These are phyloP conservation scores for Lithohypha guttulata DNA, from an alignment of 2,329 filamentous ascomycete species.

Conservation along the genomic window DNA sequence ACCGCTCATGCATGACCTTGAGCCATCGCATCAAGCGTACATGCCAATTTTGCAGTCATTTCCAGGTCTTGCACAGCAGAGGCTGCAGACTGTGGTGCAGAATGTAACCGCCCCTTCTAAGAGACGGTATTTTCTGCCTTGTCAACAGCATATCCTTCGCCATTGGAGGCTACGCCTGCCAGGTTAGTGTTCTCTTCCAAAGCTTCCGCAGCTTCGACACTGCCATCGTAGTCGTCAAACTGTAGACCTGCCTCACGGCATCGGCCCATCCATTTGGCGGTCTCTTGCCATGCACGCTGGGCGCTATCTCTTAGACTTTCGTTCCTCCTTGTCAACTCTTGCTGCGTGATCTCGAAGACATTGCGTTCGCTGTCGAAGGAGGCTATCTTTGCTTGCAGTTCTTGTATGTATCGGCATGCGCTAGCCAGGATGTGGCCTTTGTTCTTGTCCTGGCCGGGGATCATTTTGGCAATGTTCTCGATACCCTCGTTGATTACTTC, in stretches of 20 bases:
- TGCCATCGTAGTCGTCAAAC: conserved; percentile 37
- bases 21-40: too few relatives aligned
- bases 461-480: conserved; percentile 94
- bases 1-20: too few relatives aligned
- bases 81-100: too few relatives aligned
- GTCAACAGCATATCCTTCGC: background rate
- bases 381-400: conserved; percentile 42
- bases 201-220: background rate
- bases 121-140: conserved; percentile 2
- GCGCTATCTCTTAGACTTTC: conserved; percentile 89
- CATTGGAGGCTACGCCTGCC: background rate
- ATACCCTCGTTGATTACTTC: conserved; percentile 99
- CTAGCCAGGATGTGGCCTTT: conserved; percentile 93
- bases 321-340: conserved; percentile 87
- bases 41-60: too few relatives aligned
- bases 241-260: conserved; percentile 38
- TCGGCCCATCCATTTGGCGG: conserved; percentile 50
- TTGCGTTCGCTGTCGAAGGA: conserved; percentile 33
- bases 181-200: background rate
- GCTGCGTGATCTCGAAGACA: conserved; percentile 41
- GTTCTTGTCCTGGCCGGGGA: conserved; percentile 96
- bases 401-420: conserved; percentile 85
- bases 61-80: too few relatives aligned
- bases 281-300: conserved; percentile 78
- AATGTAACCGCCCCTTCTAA: too few relatives aligned